Conservation (phyloP, 345 rosid species). For the Capsella bursapastoris region DNA sequence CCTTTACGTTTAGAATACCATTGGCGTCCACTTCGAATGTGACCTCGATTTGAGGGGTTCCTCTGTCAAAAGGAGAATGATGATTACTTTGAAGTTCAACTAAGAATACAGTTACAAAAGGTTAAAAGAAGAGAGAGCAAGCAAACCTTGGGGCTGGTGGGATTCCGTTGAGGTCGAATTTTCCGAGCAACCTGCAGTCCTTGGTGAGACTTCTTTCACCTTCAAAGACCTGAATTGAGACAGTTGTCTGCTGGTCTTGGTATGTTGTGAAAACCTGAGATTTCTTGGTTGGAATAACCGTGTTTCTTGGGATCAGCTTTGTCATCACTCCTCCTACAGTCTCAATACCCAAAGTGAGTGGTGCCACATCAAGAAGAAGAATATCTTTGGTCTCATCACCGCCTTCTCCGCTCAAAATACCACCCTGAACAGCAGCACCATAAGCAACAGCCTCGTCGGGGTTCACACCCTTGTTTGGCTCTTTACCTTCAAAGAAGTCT, state of each 20-base stretch:
- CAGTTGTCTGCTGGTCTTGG: slow-evolving; percentile 47
- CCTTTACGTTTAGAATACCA: slow-evolving; percentile 46
- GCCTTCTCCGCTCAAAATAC: slow-evolving; percentile 49
- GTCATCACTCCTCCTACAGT: slow-evolving; percentile 50
- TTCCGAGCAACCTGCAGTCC: slow-evolving; percentile 50
- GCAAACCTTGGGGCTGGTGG: slow-evolving; percentile 50
- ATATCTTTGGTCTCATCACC: slow-evolving; percentile 47
- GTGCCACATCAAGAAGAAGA: slow-evolving; percentile 46
- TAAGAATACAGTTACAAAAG: background rate
- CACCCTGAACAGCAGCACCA: slow-evolving; percentile 72
- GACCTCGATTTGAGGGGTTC: slow-evolving; percentile 47
- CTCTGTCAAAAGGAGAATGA: slow-evolving; percentile 21
- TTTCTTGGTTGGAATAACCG: slow-evolving; percentile 46
- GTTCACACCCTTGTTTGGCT: slow-evolving; percentile 97
- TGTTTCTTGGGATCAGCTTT: slow-evolving; percentile 45
- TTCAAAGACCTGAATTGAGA: slow-evolving; percentile 48
- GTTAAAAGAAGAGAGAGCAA: background rate
- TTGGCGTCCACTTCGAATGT: slow-evolving; percentile 50
- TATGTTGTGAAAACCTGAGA: slow-evolving; percentile 48
- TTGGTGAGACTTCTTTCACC: slow-evolving; percentile 52
- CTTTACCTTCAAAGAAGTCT: slow-evolving; percentile 94
- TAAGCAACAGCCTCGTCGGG: slow-evolving; percentile 69
- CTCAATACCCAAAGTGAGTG: slow-evolving; percentile 45
- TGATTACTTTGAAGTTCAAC: background rate
- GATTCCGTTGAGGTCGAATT: slow-evolving; percentile 46